Percentiles rank a stretch among this genome's conserved stretches.
Evolutionary conservation across 768 basidiomycete species (phyloP).

Genomic region (Boletus barrowsii): DNA sequence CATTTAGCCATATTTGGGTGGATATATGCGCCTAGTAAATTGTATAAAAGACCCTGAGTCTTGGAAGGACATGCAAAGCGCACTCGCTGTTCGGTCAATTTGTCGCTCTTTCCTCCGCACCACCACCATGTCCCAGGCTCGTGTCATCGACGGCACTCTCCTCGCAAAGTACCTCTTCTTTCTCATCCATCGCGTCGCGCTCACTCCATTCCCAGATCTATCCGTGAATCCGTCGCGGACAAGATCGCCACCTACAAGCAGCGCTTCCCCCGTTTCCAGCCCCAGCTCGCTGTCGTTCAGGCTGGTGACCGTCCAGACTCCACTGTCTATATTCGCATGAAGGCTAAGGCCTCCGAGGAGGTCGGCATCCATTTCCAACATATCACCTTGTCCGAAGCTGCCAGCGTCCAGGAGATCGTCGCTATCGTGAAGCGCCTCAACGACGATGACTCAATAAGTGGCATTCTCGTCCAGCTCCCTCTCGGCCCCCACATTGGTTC

Average conservation of each 20-base stretch:
- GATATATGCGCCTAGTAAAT: not conserved
- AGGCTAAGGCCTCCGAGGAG: constrained; percentile 91
- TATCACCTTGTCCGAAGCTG: constrained; percentile 64
- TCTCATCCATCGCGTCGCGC: constrained; percentile 9
- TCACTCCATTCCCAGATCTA: constrained; percentile 50
- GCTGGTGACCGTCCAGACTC: constrained; percentile 93
- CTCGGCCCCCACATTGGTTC: constrained; percentile 77
- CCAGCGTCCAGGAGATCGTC: constrained; percentile 74
- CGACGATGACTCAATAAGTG: constrained; percentile 74
- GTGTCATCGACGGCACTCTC: constrained; percentile 78
- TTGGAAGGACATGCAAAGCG: constrained; percentile 1
- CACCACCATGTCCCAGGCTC: constrained; percentile 41
- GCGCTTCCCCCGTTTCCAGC: constrained; percentile 82
- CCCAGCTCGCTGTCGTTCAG: constrained; percentile 89
- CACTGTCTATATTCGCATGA: constrained; percentile 93
- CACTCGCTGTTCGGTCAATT: not conserved
- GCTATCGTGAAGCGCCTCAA: constrained; percentile 79
- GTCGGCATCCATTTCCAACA: constrained; percentile 88
- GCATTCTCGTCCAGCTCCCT: constrained; percentile 94
- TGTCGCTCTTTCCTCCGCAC: constrained; percentile 19
- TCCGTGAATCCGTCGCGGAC: constrained; percentile 73
- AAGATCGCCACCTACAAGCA: constrained; percentile 63
- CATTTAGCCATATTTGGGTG: not conserved
- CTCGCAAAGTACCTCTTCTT: constrained; percentile 70
- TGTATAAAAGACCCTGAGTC: not conserved